Conservation (phyloP, 1,139 yeast genomes). For the Suhomyces choctaworum region DNA sequence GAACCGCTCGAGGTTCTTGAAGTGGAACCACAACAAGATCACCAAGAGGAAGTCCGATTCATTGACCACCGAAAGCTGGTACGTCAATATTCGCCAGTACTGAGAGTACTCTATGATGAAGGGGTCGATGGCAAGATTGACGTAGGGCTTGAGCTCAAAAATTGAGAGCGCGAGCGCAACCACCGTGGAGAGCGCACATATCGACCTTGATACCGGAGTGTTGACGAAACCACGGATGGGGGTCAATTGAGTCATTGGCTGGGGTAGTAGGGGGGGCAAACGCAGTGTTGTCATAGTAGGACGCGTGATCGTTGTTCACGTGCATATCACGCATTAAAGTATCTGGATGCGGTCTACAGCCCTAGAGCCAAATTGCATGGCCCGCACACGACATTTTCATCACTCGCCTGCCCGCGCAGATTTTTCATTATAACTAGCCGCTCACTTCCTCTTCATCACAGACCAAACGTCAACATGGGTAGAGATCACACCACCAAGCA, state of each 20-base stretch:
- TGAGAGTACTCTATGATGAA: conserved; percentile 61
- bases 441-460: conserved; percentile 12
- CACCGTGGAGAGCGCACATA: conserved; percentile 43
- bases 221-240: conserved; percentile 57
- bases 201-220: conserved; percentile 56
- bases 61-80: conserved; percentile 58
- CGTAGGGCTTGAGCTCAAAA: conserved; percentile 55
- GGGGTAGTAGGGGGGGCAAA: background rate
- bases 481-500: conserved; percentile 96
- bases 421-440: conserved; percentile 8
- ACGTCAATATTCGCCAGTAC: conserved; percentile 63
- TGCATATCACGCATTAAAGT: background rate
- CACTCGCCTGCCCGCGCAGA: conserved; percentile 6
- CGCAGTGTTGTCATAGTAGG: background rate
- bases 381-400: conserved; percentile 8
- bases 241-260: conserved; percentile 17
- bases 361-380: conserved; percentile 2
- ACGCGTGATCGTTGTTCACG: conserved; percentile 1
- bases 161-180: conserved; percentile 57
- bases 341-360: conserved; percentile 7
- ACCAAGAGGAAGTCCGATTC: conserved; percentile 65
- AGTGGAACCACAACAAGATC: conserved; percentile 54
- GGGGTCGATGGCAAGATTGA: conserved; percentile 57
- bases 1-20: conserved; percentile 63
- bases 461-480: conserved; percentile 64